phyloP scores from a whole-genome alignment of 805 yeast genomes.

The Yamadazyma scolyti region DNA sequence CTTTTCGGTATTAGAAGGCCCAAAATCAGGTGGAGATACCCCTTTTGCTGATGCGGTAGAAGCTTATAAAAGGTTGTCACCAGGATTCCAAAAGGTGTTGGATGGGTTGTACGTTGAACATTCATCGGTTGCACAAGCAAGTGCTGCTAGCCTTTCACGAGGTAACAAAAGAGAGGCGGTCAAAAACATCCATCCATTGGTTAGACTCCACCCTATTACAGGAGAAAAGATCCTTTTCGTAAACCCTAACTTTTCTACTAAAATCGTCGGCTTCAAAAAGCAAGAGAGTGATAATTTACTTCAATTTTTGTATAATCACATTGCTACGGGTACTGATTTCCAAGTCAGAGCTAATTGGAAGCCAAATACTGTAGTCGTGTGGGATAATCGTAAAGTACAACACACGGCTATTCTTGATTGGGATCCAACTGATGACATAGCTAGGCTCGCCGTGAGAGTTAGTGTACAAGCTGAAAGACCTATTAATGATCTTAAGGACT shows the following conservation, averaged over 20 bases:
- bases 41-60: constrained; percentile 36
- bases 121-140: constrained; percentile 34
- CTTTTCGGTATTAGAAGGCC: constrained; percentile 34
- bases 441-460: constrained; percentile 34
- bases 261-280: constrained; percentile 33
- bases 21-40: constrained; percentile 40
- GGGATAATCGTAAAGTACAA: constrained; percentile 37
- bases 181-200: constrained; percentile 33
- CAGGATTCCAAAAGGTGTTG: constrained; percentile 30
- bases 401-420: constrained; percentile 37
- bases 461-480: constrained; percentile 41
- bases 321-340: constrained; percentile 31
- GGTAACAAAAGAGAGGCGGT: constrained; percentile 32
- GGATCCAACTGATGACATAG: constrained; percentile 20
- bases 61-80: constrained; percentile 37
- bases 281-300: constrained; percentile 34
- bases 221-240: constrained; percentile 33
- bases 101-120: constrained; percentile 35
- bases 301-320: constrained; percentile 30
- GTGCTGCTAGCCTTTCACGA: too few relatives aligned
- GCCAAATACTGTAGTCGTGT: constrained; percentile 32
- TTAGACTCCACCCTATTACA: constrained; percentile 37
- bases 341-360: constrained; percentile 36
- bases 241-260: constrained; percentile 32
- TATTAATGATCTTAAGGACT: constrained; percentile 29